These are phyloP conservation scores for Fusarium udum DNA, from an alignment of 2,329 filamentous ascomycete genomes.

Conservation along the genomic window DNA sequence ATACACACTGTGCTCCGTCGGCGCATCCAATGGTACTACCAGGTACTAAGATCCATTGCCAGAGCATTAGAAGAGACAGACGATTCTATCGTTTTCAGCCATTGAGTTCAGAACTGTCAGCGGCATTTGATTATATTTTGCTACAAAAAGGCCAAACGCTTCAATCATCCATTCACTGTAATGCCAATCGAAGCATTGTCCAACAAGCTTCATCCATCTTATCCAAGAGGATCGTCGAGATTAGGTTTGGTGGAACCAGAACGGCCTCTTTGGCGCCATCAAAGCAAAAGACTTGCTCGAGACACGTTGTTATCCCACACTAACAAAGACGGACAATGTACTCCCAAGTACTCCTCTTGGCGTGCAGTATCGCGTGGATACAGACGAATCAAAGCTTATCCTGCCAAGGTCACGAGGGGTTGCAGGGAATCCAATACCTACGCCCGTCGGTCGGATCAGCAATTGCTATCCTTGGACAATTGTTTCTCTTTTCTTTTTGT, in stretches of 20 bases:
- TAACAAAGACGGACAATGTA: conserved; percentile 10
- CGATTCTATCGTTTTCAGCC: not conserved
- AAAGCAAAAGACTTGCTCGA: conserved; percentile 9
- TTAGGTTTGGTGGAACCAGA: conserved; percentile 43
- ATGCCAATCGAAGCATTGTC: not conserved
- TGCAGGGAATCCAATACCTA: conserved; percentile 14
- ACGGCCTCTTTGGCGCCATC: conserved; percentile 8
- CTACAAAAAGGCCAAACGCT: not conserved
- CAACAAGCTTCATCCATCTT: conserved; percentile 1
- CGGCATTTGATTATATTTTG: accelerated
- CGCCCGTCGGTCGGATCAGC: conserved; percentile 31
- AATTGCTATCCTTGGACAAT: conserved; percentile 6
- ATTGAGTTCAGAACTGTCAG: not conserved
- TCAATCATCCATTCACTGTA: not conserved
- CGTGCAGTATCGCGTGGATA: conserved; percentile 22
- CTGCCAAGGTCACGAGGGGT: conserved; percentile 30
- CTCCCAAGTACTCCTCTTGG: conserved; percentile 26
- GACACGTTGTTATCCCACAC: not conserved
- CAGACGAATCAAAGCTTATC: conserved; percentile 31
- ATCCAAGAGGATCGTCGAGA: conserved; percentile 40
- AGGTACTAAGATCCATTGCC: not conserved
- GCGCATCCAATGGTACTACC: not conserved
- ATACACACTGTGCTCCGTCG: conserved; percentile 22
- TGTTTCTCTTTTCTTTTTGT: not conserved
- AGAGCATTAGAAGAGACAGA: not conserved